Conservation (phyloP, 805 yeast genomes). For the Trichomonascus vanleenenianus region DNA sequence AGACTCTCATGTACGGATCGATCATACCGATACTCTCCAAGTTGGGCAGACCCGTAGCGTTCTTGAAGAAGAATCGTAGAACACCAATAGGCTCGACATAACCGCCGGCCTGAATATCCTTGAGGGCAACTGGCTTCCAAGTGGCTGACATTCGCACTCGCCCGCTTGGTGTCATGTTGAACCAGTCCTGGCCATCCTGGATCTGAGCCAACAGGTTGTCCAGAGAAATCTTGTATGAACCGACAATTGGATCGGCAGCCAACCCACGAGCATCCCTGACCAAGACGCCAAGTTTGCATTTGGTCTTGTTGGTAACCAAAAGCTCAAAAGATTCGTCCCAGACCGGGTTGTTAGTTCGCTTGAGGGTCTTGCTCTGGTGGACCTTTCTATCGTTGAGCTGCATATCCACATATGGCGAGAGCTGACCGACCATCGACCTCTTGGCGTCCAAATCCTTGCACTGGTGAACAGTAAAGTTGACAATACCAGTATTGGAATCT, state of each 20-base stretch:
- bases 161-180: conserved; percentile 60
- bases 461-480: conserved; percentile 55
- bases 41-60: conserved; percentile 70
- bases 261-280: conserved; percentile 56
- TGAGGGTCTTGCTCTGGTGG: conserved; percentile 48
- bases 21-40: conserved; percentile 83
- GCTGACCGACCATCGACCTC: conserved; percentile 39
- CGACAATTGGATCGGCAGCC: conserved; percentile 51
- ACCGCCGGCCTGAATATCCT: conserved; percentile 44
- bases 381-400: conserved; percentile 54
- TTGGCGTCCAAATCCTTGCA: conserved; percentile 46
- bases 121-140: conserved; percentile 83
- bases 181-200: conserved; percentile 72
- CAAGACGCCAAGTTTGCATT: conserved; percentile 58
- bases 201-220: conserved; percentile 65
- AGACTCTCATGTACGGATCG: conserved; percentile 82
- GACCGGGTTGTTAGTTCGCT: conserved; percentile 56
- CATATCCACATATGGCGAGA: conserved; percentile 64
- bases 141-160: conserved; percentile 58
- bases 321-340: conserved; percentile 60
- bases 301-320: conserved; percentile 63
- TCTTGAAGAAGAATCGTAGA: conserved; percentile 58
- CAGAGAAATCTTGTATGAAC: conserved; percentile 43
- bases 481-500: conserved; percentile 89
- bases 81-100: conserved; percentile 95